Percentiles rank a stretch among this genome's conserved stretches.
Conservation (phyloP, 2,329 filamentous ascomycete genomes). For the Fusarium mexicanum region DNA sequence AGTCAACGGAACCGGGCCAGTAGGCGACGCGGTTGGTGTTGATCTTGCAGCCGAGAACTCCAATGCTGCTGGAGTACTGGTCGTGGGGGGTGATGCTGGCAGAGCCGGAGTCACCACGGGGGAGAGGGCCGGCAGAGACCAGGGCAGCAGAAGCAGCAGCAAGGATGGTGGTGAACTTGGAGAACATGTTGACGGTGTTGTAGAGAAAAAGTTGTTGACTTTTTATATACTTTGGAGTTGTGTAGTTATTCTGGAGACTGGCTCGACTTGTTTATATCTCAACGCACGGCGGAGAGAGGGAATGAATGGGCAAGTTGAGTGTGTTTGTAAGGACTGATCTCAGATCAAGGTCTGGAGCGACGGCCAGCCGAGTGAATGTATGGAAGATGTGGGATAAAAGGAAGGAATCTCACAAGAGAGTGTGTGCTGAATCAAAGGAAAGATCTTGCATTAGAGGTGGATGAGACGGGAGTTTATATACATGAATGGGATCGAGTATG, state of each 20-base stretch:
- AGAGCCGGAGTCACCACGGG: conserved; percentile 42
- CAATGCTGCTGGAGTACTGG: conserved; percentile 65
- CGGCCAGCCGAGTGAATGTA: conserved; percentile 43
- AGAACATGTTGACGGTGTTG: conserved; percentile 42
- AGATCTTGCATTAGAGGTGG: conserved; percentile 20
- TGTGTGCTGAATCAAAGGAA: conserved; percentile 13
- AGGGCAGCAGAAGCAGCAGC: conserved; percentile 43
- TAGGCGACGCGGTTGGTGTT: conserved; percentile 70
- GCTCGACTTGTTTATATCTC: conserved; percentile 42
- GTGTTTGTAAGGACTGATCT: conserved; percentile 43
- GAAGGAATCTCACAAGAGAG: conserved; percentile 38
- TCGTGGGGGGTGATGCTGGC: conserved; percentile 63
- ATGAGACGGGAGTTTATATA: conserved; percentile 6
- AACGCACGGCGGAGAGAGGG: conserved; percentile 44
- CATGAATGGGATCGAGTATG: background rate
- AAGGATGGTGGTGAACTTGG: conserved; percentile 45
- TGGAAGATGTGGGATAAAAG: conserved; percentile 21
- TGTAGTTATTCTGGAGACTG: conserved; percentile 34
- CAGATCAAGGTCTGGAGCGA: conserved; percentile 41
- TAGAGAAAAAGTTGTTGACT: conserved; percentile 13
- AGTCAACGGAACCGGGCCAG: conserved; percentile 64
- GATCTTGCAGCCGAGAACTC: conserved; percentile 69
- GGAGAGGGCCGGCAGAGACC: conserved; percentile 43
- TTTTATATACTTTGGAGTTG: conserved; percentile 14
- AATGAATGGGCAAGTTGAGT: conserved; percentile 31